Evolutionary conservation across 1,139 yeast genomes (phyloP).

Genomic region (Debaryomyces singareniensis): DNA sequence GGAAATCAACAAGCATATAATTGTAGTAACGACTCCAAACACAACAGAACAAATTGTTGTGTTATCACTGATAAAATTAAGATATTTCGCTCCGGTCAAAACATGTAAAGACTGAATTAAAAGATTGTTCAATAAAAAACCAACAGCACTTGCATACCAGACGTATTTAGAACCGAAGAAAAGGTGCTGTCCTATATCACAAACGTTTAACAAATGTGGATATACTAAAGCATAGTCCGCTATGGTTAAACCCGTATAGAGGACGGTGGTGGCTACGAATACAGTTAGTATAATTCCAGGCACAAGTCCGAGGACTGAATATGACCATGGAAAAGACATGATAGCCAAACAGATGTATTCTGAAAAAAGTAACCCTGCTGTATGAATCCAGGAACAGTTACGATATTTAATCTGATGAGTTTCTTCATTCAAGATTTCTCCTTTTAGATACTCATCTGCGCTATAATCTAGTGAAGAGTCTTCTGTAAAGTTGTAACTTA

Average conservation of each 20-base stretch:
- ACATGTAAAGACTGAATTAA: constrained; percentile 56
- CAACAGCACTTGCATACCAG: constrained; percentile 53
- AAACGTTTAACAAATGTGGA: constrained; percentile 46
- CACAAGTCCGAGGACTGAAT: constrained; percentile 50
- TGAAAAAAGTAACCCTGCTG: constrained; percentile 52
- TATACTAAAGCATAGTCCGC: constrained; percentile 50
- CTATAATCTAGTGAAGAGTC: background rate
- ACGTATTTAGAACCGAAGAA: constrained; percentile 47
- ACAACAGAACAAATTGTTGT: constrained; percentile 47
- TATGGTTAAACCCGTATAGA: constrained; percentile 50
- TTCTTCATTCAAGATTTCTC: constrained; percentile 4
- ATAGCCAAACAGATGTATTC: constrained; percentile 60
- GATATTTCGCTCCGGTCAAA: constrained; percentile 52
- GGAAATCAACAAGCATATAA: constrained; percentile 44
- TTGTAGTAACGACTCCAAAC: constrained; percentile 41
- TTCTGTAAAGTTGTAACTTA: no score
- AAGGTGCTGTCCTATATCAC: constrained; percentile 55
- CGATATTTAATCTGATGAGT: constrained; percentile 35
- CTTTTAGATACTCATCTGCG: constrained; percentile 6
- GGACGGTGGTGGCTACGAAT: constrained; percentile 43
- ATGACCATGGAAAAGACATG: constrained; percentile 62
- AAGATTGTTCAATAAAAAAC: constrained; percentile 49
- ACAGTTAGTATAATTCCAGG: constrained; percentile 53
- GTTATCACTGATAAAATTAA: constrained; percentile 46
- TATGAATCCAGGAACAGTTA: constrained; percentile 51